phyloP scores from a whole-genome alignment of 2,329 filamentous ascomycete species.

The Diaporthe vexans region DNA sequence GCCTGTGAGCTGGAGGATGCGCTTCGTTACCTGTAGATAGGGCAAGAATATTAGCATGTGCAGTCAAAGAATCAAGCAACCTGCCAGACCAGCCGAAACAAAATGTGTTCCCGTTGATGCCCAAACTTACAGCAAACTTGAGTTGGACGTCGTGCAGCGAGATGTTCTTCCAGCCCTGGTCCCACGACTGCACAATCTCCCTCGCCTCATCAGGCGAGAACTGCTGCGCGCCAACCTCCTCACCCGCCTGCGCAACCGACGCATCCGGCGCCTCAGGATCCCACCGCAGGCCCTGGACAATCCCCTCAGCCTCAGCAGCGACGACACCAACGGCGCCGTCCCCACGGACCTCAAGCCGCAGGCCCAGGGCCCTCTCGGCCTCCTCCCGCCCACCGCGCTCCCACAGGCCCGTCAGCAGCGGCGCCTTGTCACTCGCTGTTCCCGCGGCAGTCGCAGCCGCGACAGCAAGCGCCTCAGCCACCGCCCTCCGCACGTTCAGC shows the following conservation, averaged over 20 bases:
- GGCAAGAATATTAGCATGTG: slow-evolving; percentile 40
- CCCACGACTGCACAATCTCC: slow-evolving; percentile 61
- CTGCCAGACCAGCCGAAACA: not conserved
- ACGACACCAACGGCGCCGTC: slow-evolving; percentile 57
- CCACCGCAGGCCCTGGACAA: slow-evolving; percentile 46
- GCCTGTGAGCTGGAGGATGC: slow-evolving; percentile 85
- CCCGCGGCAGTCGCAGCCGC: slow-evolving; percentile 42
- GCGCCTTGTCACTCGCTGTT: slow-evolving; percentile 42
- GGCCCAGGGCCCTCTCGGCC: slow-evolving; percentile 51
- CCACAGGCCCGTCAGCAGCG: slow-evolving; percentile 46
- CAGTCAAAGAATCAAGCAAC: not conserved
- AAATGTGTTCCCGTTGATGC: no score
- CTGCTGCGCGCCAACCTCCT: slow-evolving; percentile 43
- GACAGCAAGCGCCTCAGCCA: slow-evolving; percentile 64
- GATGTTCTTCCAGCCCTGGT: slow-evolving; percentile 70
- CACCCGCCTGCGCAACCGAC: slow-evolving; percentile 15
- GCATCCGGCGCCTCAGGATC: slow-evolving; percentile 33
- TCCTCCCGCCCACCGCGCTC: slow-evolving; percentile 52
- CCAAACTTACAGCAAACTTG: slow-evolving; percentile 78
- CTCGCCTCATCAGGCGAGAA: slow-evolving; percentile 57
- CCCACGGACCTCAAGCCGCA: slow-evolving; percentile 55
- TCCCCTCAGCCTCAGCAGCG: slow-evolving; percentile 51
- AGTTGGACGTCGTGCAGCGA: slow-evolving; percentile 69
- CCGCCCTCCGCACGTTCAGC: slow-evolving; percentile 63
- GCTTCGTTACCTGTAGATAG: slow-evolving; percentile 79